Evolutionary conservation across 2,329 filamentous ascomycete genomes (phyloP).

Genomic region (Talaromyces islandicus): DNA sequence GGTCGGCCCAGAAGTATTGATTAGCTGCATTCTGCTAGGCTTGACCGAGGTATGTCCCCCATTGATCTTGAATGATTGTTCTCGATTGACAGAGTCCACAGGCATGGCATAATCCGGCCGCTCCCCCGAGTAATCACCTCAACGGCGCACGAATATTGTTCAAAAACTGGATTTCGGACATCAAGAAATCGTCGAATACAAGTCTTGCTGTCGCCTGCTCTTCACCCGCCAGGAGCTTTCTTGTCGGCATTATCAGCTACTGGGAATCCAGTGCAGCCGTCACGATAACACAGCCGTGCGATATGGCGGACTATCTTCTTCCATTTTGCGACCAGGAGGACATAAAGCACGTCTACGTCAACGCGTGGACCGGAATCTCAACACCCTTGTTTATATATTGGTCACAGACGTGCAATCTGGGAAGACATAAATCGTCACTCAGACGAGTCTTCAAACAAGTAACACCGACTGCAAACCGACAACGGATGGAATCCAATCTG

Average conservation of each 20-base stretch:
- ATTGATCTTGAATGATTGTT: background rate
- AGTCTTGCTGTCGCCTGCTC: background rate
- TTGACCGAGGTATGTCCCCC: background rate
- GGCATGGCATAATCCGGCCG: slow-evolving; percentile 2
- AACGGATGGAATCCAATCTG: background rate
- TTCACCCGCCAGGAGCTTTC: background rate
- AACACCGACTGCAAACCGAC: background rate
- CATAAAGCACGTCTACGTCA: background rate
- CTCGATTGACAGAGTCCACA: background rate
- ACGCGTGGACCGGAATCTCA: background rate
- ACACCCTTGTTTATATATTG: background rate
- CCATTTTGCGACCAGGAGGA: background rate
- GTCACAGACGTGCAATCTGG: background rate
- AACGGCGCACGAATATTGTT: slow-evolving; percentile 1
- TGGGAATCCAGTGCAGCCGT: background rate
- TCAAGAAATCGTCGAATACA: background rate
- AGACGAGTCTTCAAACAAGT: background rate
- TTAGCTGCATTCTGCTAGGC: background rate
- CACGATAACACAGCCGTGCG: background rate
- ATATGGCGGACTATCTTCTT: background rate
- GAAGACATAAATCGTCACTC: background rate
- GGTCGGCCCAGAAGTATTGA: background rate
- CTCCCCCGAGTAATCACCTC: background rate
- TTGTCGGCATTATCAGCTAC: background rate
- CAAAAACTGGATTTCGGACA: slow-evolving; percentile 2